Base-by-base conservation (phyloP, 75 land plant species). In the Sequoia sempervirens region DNA sequence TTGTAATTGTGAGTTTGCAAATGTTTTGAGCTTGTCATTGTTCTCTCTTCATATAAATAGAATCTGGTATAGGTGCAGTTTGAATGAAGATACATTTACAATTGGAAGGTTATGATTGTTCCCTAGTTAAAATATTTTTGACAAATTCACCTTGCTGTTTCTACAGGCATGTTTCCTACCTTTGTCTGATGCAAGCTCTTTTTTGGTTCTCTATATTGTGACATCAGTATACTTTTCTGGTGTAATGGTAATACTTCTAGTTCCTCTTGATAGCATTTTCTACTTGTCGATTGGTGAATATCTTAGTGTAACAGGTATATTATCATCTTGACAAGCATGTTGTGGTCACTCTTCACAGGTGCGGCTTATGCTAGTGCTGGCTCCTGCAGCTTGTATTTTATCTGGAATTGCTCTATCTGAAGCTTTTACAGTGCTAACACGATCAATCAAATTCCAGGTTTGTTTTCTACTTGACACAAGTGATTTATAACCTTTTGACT, bases 181-280 rank as follows among this genome's bases (percentile, higher is more conserved):
- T 4, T 86, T 97, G n/a, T 91, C 99, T 40, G 99, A 97, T 91
- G 92, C 99, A 78, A 97, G 99, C 91, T 94, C 98, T 15, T 97
- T 97, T 85, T 90, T 91, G 81, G 84, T 97, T 80, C 92, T 97
- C 30, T 97, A 97, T 64, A 88, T 96, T 83, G 99, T 91, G 47
- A 97, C 96, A 69, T 92, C 99, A 54, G 98, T 92, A 14, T 97
- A 97, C 82, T 97, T 97, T 84, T 97, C 99, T 80, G 99, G 99
- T 58, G 99, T 97, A 72, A 97, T 97, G 99, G 99, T 97, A 85
- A 84, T 28, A 61, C 74, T 70, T 54, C 45, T 50, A 47, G 50
- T 9, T 47, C 50, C 50, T 68, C 84, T 26, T 15, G 17, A 6
- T 46, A 45, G 38, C 66, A 32, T 74, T 32, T 26, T 82, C 45